These are phyloP conservation scores for Penicillium simplicissimum DNA, from an alignment of 495 filamentous ascomycete genomes.

Conservation along the genomic window DNA sequence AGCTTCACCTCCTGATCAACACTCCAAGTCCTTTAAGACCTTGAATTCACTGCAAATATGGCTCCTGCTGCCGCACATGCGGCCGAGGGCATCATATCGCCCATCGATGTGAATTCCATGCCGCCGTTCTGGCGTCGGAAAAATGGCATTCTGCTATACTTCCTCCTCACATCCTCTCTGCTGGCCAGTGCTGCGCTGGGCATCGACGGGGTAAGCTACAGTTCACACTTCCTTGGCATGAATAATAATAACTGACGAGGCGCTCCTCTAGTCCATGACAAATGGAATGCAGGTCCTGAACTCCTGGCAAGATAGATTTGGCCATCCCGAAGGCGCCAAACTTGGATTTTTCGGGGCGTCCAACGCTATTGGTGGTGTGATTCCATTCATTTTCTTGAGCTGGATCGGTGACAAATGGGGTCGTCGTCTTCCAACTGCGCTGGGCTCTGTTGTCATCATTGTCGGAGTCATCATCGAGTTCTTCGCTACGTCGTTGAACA, in stretches of 20 bases:
- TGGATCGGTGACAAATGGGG: constrained; percentile 59
- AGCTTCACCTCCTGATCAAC: background rate
- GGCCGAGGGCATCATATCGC: constrained; percentile 25
- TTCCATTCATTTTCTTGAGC: constrained; percentile 61
- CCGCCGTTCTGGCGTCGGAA: constrained; percentile 33
- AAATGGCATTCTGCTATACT: constrained; percentile 35
- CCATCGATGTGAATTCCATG: constrained; percentile 28
- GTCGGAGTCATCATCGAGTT: constrained; percentile 57
- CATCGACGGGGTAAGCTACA: constrained; percentile 28
- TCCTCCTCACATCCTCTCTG: constrained; percentile 33
- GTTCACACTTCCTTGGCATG: background rate
- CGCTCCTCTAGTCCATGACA: constrained; percentile 27
- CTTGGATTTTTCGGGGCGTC: constrained; percentile 64
- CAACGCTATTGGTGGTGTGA: constrained; percentile 64
- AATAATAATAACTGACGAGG: background rate
- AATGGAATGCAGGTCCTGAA: constrained; percentile 37
- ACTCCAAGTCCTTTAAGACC: background rate
- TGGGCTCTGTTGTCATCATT: constrained; percentile 63
- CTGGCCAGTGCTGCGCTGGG: constrained; percentile 32
- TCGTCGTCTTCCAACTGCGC: constrained; percentile 57
- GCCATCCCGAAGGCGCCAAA: constrained; percentile 50
- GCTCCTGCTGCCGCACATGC: constrained; percentile 28
- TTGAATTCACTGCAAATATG: constrained; percentile 6
- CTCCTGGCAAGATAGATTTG: constrained; percentile 33
- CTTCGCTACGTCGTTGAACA: constrained; percentile 48